These are phyloP conservation scores for Protomyces gravidus DNA, from an alignment of 1,139 yeast genomes.

Conservation along the genomic window DNA sequence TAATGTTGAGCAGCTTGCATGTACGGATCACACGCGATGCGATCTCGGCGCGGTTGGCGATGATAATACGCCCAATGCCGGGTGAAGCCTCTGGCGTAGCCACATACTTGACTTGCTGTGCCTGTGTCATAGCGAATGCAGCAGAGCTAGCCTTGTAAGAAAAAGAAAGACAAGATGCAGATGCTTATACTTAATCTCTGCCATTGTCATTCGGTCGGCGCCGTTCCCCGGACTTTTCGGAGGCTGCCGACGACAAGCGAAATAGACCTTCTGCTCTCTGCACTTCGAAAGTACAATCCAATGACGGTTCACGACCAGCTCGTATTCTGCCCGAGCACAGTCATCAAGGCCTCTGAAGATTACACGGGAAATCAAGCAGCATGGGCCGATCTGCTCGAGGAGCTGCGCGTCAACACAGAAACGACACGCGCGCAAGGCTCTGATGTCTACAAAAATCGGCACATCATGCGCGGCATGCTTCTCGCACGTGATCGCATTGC, in stretches of 20 bases:
- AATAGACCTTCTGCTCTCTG: too few species aligned
- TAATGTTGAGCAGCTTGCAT: constrained; percentile 69
- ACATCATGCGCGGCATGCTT: constrained; percentile 39
- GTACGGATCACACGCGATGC: constrained; percentile 92
- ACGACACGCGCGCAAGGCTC: constrained; percentile 1
- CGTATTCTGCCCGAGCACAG: background rate
- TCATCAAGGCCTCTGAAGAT: background rate
- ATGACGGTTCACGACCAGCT: too few species aligned
- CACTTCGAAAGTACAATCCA: too few species aligned
- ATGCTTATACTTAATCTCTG: too few species aligned
- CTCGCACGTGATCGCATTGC: constrained; percentile 41
- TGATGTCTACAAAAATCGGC: constrained; percentile 30
- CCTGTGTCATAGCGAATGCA: background rate
- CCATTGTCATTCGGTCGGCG: too few species aligned
- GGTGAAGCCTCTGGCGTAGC: background rate
- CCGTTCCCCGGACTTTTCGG: too few species aligned
- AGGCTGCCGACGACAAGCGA: too few species aligned
- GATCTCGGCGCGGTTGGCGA: constrained; percentile 96
- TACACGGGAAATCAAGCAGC: background rate
- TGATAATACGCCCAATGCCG: constrained; percentile 47
- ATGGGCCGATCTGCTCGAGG: constrained; percentile 1
- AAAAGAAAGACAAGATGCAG: too few species aligned
- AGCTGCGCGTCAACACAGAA: background rate
- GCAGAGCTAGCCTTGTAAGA: too few species aligned
- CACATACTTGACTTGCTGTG: background rate